Conservation (phyloP, 2,329 filamentous ascomycete genomes). For the Stylonectria norvegica region DNA sequence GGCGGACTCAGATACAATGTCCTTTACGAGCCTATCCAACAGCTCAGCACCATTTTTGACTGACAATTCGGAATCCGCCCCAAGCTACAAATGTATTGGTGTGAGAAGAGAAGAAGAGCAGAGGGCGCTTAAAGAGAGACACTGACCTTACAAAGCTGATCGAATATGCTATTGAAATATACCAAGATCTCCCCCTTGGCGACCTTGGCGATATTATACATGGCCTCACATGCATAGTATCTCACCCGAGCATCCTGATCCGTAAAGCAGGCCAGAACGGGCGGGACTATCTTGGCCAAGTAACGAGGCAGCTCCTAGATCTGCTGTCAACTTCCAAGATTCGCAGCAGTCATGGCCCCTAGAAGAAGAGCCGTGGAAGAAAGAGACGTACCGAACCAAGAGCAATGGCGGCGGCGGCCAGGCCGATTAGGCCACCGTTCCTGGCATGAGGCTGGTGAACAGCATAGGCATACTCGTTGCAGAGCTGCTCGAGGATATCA, state of each 20-base stretch:
- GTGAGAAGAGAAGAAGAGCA: slow-evolving; percentile 1
- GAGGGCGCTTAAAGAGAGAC: not conserved
- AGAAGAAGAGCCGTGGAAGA: not conserved
- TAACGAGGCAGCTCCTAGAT: slow-evolving; percentile 83
- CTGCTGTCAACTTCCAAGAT: not conserved
- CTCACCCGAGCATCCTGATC: slow-evolving; percentile 96
- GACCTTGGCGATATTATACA: slow-evolving; percentile 99
- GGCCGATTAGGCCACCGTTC: slow-evolving; percentile 91
- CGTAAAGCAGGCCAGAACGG: slow-evolving; percentile 93
- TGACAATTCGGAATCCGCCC: slow-evolving; percentile 91
- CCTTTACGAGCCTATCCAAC: slow-evolving; percentile 89
- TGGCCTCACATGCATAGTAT: slow-evolving; percentile 98
- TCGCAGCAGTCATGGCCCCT: not conserved
- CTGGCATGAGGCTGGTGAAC: slow-evolving; percentile 94
- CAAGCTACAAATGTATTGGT: slow-evolving; percentile 57
- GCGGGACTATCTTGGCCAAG: slow-evolving; percentile 89
- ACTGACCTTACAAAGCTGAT: slow-evolving; percentile 86
- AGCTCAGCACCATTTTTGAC: slow-evolving; percentile 98
- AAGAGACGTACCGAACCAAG: slow-evolving; percentile 72
- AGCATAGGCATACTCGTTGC: slow-evolving; percentile 95
- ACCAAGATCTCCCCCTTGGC: slow-evolving; percentile 95
- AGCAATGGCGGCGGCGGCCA: slow-evolving; percentile 93
- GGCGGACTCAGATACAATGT: slow-evolving; percentile 92
- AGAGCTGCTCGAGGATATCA: slow-evolving; percentile 90
- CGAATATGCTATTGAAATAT: slow-evolving; percentile 98